Evolutionary conservation across 306 rosid genomes (phyloP), one percentile per base, ranked within the genome.

Genomic region (Pterocarpus macrocarpus): DNA sequence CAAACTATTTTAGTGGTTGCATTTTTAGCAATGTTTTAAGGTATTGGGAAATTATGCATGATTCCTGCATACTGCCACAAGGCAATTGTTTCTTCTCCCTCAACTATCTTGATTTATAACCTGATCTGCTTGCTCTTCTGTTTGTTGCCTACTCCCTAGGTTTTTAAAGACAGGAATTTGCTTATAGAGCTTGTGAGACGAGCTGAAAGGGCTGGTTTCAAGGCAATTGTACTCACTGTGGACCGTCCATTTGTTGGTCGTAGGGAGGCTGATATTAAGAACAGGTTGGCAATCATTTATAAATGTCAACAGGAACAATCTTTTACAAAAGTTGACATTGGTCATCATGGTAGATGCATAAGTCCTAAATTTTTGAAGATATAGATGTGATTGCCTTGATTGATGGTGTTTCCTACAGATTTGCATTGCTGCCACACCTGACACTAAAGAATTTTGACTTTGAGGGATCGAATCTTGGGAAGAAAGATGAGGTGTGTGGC

Each of bases 161-260:
- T 93, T 79, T 61, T 64, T 75, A 96, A 90, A 81, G 87, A 96
- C 84, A 89, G 99, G 83, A 86, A 86, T 81, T 76, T 93, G 16
- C 98, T 92, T 74, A 78, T 80, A 68, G 97, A 93, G 61, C 98
- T 96, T 62, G 98, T 93, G 82, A 92, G 84, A 83, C 89, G 98
- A 90, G 99, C 99, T 41, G 99, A 96, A 88, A 90, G 82, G 71
- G 98, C 99, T 71, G 98, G 98, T 79, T 96, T 91, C 89, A 96
- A 90, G 89, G 99, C 99, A 36, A 92, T 96, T 83, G 97, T 90
- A 43, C 94, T 96, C 62, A 96, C 99, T 15, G 99, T 89, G 56
- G 99, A 96, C 82, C 89, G 93, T 78, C 99, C 99, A 61, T 53
- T 88, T 58, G 97, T 96, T 33, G 99, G 99, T 73, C 97, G 97